phyloP scores from a whole-genome alignment of 345 rosid species.

The Arabidopsis suecica region DNA sequence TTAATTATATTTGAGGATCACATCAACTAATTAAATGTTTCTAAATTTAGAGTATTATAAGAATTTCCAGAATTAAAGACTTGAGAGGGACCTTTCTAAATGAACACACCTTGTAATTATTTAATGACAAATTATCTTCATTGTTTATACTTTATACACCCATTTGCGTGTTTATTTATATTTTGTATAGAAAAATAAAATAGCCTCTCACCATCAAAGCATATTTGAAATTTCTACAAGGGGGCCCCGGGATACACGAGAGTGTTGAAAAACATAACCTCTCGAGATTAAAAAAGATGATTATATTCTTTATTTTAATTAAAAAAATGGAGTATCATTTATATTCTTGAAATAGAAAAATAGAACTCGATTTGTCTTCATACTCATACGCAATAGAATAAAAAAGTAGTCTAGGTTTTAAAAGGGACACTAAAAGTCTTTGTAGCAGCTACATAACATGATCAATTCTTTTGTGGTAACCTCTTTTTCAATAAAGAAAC shows the following conservation, averaged over 20 bases:
- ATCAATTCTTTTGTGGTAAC: slow-evolving; percentile 19
- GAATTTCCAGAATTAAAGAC: slow-evolving; percentile 25
- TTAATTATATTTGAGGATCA: slow-evolving; percentile 9
- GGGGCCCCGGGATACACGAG: slow-evolving; percentile 29
- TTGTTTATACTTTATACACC: not conserved
- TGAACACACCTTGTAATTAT: slow-evolving; percentile 23
- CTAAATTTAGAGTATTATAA: slow-evolving; percentile 11
- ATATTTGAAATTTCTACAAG: slow-evolving; percentile 38
- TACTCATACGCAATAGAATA: slow-evolving; percentile 23
- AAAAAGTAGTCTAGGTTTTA: not conserved
- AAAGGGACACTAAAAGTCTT: slow-evolving; percentile 38
- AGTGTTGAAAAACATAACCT: slow-evolving; percentile 43
- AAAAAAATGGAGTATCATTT: not conserved
- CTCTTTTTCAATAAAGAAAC: not conserved
- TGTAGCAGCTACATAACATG: slow-evolving; percentile 29
- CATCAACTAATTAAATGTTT: slow-evolving; percentile 20
- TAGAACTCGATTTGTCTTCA: slow-evolving; percentile 4
- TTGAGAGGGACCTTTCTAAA: slow-evolving; percentile 34
- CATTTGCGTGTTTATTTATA: slow-evolving; percentile 35
- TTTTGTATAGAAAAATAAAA: not conserved
- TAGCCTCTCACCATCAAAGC: slow-evolving; percentile 37
- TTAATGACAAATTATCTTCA: not conserved
- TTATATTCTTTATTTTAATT: slow-evolving; percentile 24
- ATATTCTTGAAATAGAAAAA: not conserved
- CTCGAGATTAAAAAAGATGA: not conserved